A percentile compares a stretch with the other conserved stretches of the same genome.
Evolutionary conservation across 2,329 filamentous ascomycete species (phyloP).

Genomic region (Alternaria sp.): DNA sequence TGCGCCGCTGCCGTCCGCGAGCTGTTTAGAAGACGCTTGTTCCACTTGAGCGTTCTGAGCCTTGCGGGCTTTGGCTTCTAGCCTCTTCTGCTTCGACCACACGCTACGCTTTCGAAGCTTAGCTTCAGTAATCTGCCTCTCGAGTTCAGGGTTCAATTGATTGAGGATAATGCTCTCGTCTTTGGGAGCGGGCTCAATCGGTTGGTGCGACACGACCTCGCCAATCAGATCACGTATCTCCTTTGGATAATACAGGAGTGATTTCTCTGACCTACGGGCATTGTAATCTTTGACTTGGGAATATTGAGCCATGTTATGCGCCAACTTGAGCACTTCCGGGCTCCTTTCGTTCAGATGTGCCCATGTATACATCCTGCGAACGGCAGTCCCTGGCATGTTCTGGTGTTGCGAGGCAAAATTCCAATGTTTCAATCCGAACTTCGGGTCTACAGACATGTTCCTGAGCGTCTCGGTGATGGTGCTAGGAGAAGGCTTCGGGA

Average conservation of each 20-base stretch:
- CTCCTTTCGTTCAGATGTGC: slow-evolving; percentile 54
- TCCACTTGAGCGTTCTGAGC: slow-evolving; percentile 30
- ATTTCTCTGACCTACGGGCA: slow-evolving; percentile 20
- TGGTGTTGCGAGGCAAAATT: slow-evolving; percentile 34
- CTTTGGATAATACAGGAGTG: slow-evolving; percentile 41
- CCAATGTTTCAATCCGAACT: slow-evolving; percentile 59
- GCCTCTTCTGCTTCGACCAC: slow-evolving; percentile 22
- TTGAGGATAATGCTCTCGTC: slow-evolving; percentile 38
- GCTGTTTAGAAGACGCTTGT: slow-evolving; percentile 14
- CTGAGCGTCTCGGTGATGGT: slow-evolving; percentile 60
- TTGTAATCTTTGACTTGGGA: slow-evolving; percentile 23
- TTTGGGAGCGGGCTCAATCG: slow-evolving; percentile 28
- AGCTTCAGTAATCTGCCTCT: slow-evolving; percentile 27
- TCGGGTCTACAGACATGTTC: slow-evolving; percentile 53
- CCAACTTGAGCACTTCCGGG: slow-evolving; percentile 55
- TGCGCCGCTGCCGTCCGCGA: slow-evolving; percentile 1
- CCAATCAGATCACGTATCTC: slow-evolving; percentile 36
- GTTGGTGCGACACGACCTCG: slow-evolving; percentile 25
- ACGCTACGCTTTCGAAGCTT: slow-evolving; percentile 19
- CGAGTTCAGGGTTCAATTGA: slow-evolving; percentile 25
- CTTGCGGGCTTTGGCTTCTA: slow-evolving; percentile 24
- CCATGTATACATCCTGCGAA: slow-evolving; percentile 58
- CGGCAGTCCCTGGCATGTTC: slow-evolving; percentile 46
- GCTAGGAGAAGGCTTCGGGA: slow-evolving; percentile 56
- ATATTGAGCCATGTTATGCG: slow-evolving; percentile 57